phyloP scores from a whole-genome alignment of 306 rosid species.

The Fragaria nilgerrensis region DNA sequence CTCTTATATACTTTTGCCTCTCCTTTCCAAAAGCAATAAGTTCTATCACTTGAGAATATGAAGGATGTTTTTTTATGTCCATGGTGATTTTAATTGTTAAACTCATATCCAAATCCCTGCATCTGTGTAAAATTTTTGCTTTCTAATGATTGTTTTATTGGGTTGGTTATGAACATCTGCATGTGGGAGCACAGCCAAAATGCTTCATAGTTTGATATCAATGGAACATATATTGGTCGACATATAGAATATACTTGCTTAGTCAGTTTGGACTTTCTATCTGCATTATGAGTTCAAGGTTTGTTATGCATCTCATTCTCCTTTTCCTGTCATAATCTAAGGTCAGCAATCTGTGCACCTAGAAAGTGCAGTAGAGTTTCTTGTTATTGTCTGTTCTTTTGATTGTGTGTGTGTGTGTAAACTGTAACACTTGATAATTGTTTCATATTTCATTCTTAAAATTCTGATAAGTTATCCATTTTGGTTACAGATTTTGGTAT shows the following conservation, averaged over 20 bases:
- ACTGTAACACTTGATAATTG: not conserved
- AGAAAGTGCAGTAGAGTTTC: not conserved
- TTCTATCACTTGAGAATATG: not conserved
- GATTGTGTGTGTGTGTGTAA: not conserved
- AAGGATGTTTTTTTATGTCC: not conserved
- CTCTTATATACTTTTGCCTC: not conserved
- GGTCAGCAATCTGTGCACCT: not conserved
- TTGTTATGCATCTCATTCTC: not conserved
- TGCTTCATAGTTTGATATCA: not conserved
- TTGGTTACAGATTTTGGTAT: slow-evolving; percentile 74
- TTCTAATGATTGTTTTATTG: not conserved
- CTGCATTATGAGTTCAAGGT: not conserved
- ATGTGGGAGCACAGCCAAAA: slow-evolving; percentile 1
- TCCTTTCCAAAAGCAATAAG: not conserved
- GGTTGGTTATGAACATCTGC: not conserved
- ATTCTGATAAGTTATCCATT: slow-evolving; percentile 4
- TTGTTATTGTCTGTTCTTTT: not conserved
- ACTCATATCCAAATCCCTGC: not conserved
- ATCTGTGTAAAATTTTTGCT: not conserved
- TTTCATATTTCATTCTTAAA: not conserved
- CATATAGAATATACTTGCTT: not conserved
- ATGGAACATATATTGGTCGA: not conserved
- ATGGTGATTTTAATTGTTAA: not conserved
- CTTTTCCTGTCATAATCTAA: not conserved
- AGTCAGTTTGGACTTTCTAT: not conserved